Evolutionary conservation across 1,284 basidiomycete genomes (phyloP).

Genomic region (Ceratobasidium sp.): DNA sequence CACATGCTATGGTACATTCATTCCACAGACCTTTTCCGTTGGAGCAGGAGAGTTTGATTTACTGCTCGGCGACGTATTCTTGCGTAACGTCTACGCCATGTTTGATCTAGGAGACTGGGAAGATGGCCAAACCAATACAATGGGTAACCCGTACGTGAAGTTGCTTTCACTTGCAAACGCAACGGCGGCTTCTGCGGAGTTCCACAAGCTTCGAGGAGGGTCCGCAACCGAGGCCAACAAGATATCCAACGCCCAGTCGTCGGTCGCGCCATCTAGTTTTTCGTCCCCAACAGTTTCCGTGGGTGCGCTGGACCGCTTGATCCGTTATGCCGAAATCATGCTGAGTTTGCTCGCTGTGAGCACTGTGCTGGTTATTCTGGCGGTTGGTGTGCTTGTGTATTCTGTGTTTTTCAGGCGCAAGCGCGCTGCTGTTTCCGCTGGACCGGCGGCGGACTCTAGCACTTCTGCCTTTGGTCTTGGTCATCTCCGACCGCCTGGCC

Average conservation of each 20-base stretch:
- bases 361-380: conserved; percentile 13
- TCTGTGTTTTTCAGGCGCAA: conserved; percentile 34
- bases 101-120: conserved; percentile 91
- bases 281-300: conserved; percentile 7
- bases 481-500: conserved; percentile 29
- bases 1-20: conserved; percentile 77
- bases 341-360: conserved; percentile 26
- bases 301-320: conserved; percentile 6
- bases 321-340: conserved; percentile 29
- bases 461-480: conserved; percentile 12
- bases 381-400: conserved; percentile 17
- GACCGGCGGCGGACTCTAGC: not conserved
- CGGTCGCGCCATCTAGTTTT: conserved; percentile 2
- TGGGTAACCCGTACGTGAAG: conserved; percentile 77
- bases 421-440: not conserved
- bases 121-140: conserved; percentile 56
- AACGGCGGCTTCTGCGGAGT: conserved; percentile 74
- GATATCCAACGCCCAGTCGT: conserved; percentile 36
- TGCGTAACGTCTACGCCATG: conserved; percentile 84
- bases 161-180: conserved; percentile 76
- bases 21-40: conserved; percentile 62
- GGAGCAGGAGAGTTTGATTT: conserved; percentile 73
- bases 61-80: conserved; percentile 82
- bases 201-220: conserved; percentile 74
- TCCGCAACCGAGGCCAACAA: conserved; percentile 22